phyloP scores from a whole-genome alignment of 805 yeast genomes.

The Saturnispora besseyi region DNA sequence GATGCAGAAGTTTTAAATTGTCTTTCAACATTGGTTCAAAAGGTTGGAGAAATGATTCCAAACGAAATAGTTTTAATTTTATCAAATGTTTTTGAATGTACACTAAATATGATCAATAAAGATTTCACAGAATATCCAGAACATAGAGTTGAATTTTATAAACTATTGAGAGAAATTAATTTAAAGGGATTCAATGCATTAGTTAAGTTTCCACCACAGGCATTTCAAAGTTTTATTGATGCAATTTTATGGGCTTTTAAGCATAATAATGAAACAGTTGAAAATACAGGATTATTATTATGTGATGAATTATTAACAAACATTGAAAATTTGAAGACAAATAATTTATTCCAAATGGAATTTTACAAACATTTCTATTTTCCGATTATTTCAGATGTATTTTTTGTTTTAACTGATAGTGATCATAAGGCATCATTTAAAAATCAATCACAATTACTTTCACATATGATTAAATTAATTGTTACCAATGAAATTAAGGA shows the following conservation, averaged over 20 bases:
- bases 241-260: slow-evolving; percentile 98
- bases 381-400: slow-evolving; percentile 84
- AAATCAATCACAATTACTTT: slow-evolving; percentile 74
- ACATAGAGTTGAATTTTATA: slow-evolving; percentile 93
- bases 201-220: slow-evolving; percentile 80
- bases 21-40: slow-evolving; percentile 80
- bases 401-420: slow-evolving; percentile 88
- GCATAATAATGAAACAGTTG: slow-evolving; percentile 95
- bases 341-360: slow-evolving; percentile 58
- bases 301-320: slow-evolving; percentile 78
- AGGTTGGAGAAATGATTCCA: slow-evolving; percentile 82
- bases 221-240: slow-evolving; percentile 83
- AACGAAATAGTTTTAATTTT: slow-evolving; percentile 81
- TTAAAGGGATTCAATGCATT: slow-evolving; percentile 78
- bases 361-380: slow-evolving; percentile 85
- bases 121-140: slow-evolving; percentile 97
- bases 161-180: slow-evolving; percentile 79
- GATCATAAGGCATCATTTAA: slow-evolving; percentile 97
- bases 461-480: slow-evolving; percentile 75
- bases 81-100: slow-evolving; percentile 88
- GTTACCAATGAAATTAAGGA: slow-evolving; percentile 64
- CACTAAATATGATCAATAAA: slow-evolving; percentile 89
- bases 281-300: slow-evolving; percentile 78
- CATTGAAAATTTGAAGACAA: slow-evolving; percentile 66
- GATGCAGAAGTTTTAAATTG: slow-evolving; percentile 97